Percentiles rank a stretch among this genome's conserved stretches.
Conservation (phyloP, 2,329 filamentous ascomycete genomes). For the Diaporthe eres region DNA sequence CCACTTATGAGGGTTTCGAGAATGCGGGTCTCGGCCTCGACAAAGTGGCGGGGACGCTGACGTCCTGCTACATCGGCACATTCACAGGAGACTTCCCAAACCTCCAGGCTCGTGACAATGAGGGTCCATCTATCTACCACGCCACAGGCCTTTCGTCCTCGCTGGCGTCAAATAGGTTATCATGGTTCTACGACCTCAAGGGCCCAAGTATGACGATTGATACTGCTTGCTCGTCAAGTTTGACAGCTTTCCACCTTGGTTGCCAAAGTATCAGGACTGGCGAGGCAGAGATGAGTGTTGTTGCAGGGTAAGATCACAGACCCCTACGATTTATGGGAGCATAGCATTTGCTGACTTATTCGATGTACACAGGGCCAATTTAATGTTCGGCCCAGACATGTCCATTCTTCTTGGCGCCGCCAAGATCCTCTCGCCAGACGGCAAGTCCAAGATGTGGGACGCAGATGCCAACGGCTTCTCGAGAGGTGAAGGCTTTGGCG, state of each 20-base stretch:
- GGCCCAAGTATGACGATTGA: conserved; percentile 56
- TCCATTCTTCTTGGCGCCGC: conserved; percentile 44
- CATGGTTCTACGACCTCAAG: conserved; percentile 56
- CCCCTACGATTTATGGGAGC: accelerated
- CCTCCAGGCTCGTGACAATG: conserved; percentile 44
- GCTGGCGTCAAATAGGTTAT: conserved; percentile 54
- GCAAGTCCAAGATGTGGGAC: conserved; percentile 51
- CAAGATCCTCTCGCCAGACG: conserved; percentile 48
- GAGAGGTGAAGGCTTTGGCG: conserved; percentile 50
- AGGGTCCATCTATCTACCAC: conserved; percentile 44
- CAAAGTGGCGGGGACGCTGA: conserved; percentile 48
- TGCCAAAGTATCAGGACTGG: conserved; percentile 26
- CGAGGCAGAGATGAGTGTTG: conserved; percentile 32
- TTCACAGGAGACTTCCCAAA: conserved; percentile 53
- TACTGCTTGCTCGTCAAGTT: conserved; percentile 53
- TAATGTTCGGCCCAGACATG: conserved; percentile 35
- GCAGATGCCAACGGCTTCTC: conserved; percentile 51
- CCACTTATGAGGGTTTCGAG: conserved; percentile 77
- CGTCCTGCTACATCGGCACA: conserved; percentile 55
- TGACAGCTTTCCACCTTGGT: conserved; percentile 35
- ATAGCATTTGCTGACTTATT: background rate
- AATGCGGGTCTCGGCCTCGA: conserved; percentile 53
- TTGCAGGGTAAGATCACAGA: background rate
- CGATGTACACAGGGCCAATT: background rate
- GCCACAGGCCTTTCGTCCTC: conserved; percentile 48